Base-by-base conservation (phyloP, 2,329 filamentous ascomycete genomes). In the Neopestalotiopsis clavispora region DNA sequence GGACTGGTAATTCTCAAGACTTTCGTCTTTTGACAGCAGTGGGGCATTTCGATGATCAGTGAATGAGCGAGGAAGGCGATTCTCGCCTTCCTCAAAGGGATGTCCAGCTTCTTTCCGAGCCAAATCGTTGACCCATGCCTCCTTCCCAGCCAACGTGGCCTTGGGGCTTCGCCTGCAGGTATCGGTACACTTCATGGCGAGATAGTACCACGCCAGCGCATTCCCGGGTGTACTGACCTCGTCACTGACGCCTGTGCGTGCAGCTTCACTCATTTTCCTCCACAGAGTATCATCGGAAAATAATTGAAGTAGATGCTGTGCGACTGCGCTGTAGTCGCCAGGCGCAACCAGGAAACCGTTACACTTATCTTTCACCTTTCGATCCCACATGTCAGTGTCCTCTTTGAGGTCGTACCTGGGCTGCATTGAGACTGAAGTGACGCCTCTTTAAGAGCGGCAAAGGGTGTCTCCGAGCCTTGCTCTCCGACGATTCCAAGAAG, bases 161-260 rank as follows among this genome's bases (percentile, higher is more conserved):
- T 49, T 75, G 77, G 42, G 75, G 10, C 3, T 38, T 28, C 32
- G 20, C 45, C 32, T 38, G 23, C 30, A 87, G 0, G 83, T 81
- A 73, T 90, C 87, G 28, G 85, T 82, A 78, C 92, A 85, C 76
- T 88, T 89, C 73, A 89, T 87, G 0, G 91, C 91, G n/a, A 96
- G 83, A 77, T 93, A 95, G 77, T 93, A 87, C 92, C 92, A 96
- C 28, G 84, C 85, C 13, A 95, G 82, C 1, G 91, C 90, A 77
- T 95, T 95, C 0, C 93, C 93, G 1, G 94, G 92, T 0, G 93
- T 96, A 70, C 91, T 89, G 1, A 95, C 92, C 77, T 96, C 93
- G 75, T 96, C 93, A 70, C 90, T 94, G 14, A 96, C 92, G 69
- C 92, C 89, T 0, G 79, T 83, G 49, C 81, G 82, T 0, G 92